Evolutionary conservation across 495 filamentous ascomycete genomes (phyloP), one percentile per base, ranked within the genome.

Genomic region (Talaromyces liani): DNA sequence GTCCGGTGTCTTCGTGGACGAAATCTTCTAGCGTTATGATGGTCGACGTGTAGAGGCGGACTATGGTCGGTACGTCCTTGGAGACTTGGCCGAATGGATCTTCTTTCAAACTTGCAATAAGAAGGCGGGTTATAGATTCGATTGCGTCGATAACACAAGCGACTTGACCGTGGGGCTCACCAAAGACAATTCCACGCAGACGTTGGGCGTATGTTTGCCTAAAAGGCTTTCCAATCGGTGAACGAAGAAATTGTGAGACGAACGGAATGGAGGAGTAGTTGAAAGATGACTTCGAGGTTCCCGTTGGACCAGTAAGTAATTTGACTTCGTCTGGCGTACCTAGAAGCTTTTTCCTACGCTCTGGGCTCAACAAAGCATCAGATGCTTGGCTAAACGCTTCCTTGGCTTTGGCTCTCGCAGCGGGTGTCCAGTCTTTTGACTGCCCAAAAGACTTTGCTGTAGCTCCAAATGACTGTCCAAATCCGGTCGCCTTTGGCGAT

Each of bases 51-150:
- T 92, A 87, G 2, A 85, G 84, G 58, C 86, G 81, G 54, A 98
- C 84, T 33, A 96, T 83, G 7, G 71, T 69, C 6, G 90, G 84
- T 2, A 97, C 84, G 68, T 93, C 87, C 34, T 84, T 81, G 59
- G 93, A 87, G 47, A 96, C 94, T 67, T 89, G 88, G 27, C 94
- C 94, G 67, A 85, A 95, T n/a, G 79, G 79, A 72, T 99, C 94
- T 75, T 99, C 94, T 9, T 77, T 76, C 33, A 97, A 75, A 72
- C 87, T 91, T 47, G 80, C 79, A n/a, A 88, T 80, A 16, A 88
- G 82, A 6, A 99, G 80, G 41, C 76, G 78, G 9, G 84, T 82
- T 45, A 98, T 75, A 1, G 88, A 84, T 63, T 86, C 84, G 36
- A 87, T 82, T 7, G 91, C 89, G 69, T 92, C 86, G 58, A 89